phyloP scores from a whole-genome alignment of 2,329 filamentous ascomycete genomes.

The Xylariaceae sp. region DNA sequence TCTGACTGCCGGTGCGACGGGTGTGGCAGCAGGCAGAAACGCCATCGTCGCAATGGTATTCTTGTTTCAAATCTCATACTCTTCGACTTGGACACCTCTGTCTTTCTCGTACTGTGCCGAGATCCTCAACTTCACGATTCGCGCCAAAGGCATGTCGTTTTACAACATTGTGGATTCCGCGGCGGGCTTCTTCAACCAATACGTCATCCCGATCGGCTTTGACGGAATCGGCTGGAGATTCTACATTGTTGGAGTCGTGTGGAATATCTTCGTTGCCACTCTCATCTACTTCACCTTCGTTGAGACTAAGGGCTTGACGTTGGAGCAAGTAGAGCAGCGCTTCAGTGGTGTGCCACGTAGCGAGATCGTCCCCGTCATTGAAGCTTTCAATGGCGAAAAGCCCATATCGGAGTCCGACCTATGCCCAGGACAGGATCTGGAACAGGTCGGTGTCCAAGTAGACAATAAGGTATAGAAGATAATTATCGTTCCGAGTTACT shows the following conservation, averaged over 20 bases:
- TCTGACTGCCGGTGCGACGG: neutral
- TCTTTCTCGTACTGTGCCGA: constrained; percentile 1
- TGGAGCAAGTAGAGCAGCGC: neutral
- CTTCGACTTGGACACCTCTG: neutral
- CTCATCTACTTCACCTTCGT: neutral
- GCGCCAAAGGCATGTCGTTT: constrained; percentile 8
- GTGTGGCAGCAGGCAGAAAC: neutral
- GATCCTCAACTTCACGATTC: constrained; percentile 5
- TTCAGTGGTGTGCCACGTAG: too few relatives aligned
- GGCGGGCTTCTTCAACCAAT: constrained; percentile 7
- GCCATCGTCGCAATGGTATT: neutral
- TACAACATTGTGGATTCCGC: constrained; percentile 3
- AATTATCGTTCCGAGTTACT: too few relatives aligned
- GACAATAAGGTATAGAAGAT: too few relatives aligned
- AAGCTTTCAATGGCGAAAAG: too few relatives aligned
- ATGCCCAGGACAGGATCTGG: too few relatives aligned
- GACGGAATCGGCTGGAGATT: constrained; percentile 2
- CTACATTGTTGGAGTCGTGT: neutral
- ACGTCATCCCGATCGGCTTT: constrained; percentile 8
- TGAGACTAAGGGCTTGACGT: neutral
- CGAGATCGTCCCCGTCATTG: too few relatives aligned
- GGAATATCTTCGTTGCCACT: neutral
- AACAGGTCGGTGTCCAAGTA: too few relatives aligned
- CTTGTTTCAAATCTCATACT: neutral
- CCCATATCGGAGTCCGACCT: too few relatives aligned